Evolutionary conservation across 1,284 basidiomycete genomes (phyloP).

Genomic region (Puccinia hordei): DNA sequence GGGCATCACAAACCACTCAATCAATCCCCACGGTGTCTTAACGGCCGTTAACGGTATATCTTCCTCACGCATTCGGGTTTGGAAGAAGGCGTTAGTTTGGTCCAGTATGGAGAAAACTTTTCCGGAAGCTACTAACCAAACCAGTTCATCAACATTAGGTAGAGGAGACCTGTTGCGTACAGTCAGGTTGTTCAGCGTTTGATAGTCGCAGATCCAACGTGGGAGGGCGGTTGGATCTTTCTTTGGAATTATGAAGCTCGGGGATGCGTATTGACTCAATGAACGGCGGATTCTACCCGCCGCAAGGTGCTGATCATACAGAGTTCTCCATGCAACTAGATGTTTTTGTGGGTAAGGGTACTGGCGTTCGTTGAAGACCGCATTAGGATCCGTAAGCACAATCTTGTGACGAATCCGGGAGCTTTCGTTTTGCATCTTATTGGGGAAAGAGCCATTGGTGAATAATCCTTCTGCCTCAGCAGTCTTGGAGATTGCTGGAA

Average conservation of each 20-base stretch:
- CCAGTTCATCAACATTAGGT: too few relatives aligned
- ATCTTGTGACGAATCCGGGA: conserved; percentile 31
- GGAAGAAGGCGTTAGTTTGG: too few relatives aligned
- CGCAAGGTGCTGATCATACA: too few relatives aligned
- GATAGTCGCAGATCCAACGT: conserved; percentile 52
- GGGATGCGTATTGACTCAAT: conserved; percentile 31
- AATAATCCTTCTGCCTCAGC: background rate
- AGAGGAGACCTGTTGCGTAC: background rate
- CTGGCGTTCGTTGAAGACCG: too few relatives aligned
- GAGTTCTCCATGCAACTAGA: too few relatives aligned
- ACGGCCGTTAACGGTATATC: too few relatives aligned
- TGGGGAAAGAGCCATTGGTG: too few relatives aligned
- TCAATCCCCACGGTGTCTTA: background rate
- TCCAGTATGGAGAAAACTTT: too few relatives aligned
- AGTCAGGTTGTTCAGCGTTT: conserved; percentile 39
- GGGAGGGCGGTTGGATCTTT: conserved; percentile 52
- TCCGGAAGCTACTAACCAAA: too few relatives aligned
- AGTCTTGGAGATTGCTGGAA: too few relatives aligned
- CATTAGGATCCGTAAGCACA: conserved; percentile 12
- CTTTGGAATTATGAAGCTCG: conserved; percentile 17
- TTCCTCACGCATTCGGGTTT: too few relatives aligned
- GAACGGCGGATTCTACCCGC: conserved; percentile 21
- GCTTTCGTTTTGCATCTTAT: too few relatives aligned
- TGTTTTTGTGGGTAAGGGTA: conserved; percentile 29
- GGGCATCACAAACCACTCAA: background rate